Base-by-base conservation (phyloP, 768 basidiomycete species). In the Panaeolus cyanescens region DNA sequence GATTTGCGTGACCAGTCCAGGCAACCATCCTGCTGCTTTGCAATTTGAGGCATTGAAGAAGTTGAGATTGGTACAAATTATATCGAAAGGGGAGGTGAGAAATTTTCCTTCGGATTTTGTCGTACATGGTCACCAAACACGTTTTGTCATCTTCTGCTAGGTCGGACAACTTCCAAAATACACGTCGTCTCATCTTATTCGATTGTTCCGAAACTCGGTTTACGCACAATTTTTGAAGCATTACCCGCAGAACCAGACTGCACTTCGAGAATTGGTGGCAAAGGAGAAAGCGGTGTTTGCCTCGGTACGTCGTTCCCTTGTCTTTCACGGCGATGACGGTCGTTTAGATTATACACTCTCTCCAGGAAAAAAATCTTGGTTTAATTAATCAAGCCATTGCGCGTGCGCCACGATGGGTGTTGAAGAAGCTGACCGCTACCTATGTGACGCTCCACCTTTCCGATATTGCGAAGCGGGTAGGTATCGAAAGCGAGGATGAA, bases 41-140 rank as follows among this genome's bases (percentile, higher is more conserved):
- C 94, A 96, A 71, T 73, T 95, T 67, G 94, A 95, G 69, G 94
- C 94, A 0, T 76, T 90, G 67, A 96, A 96, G 81, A 95, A 95
- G 74, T 76, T 94, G 53, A 75, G 83, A 20, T 78, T 96, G 4
- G 84, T 94, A 5, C 93, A 95, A 70, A 74, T 95, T 50, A 91
- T 96, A 59, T 78, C 83, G 20, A 81, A 85, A 56, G 95, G 95
- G 17, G 86, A 88, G 82, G 91, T 90, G 25, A 20, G 77, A 20
- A 22, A 5, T 53, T 32, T n/a, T 39, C 32, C 22, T 37, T 55
- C 7, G 15, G 6, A 25, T 5, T 32, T 15, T 30, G 6, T 31
- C 5, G 5, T 8, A 10, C 19, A 13, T n/a, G 39, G 45, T 64
- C 64, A 42, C 15, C 13, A 10, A n/a, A n/a, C n/a, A n/a, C n/a